Conservation (phyloP, 805 yeast genomes). For the Lipomyces sp. region DNA sequence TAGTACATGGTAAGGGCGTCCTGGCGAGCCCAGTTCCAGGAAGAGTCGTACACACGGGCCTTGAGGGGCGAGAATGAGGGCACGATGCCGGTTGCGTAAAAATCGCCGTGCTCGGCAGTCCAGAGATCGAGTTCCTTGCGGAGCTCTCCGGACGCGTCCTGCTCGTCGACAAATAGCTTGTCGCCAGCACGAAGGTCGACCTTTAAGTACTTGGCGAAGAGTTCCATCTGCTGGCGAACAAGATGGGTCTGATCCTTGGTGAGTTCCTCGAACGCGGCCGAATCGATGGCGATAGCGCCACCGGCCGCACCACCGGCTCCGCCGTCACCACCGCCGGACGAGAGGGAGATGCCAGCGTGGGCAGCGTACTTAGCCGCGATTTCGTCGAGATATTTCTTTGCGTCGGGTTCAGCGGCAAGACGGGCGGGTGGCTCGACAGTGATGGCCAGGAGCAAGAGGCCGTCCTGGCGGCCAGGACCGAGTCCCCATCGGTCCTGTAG, state of each 20-base stretch:
- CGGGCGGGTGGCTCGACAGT: conserved; percentile 91
- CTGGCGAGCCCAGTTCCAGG: conserved; percentile 99
- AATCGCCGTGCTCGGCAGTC: conserved; percentile 91
- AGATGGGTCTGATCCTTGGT: conserved; percentile 71
- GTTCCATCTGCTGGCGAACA: conserved; percentile 84
- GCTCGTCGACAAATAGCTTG: conserved; percentile 78
- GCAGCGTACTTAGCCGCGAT: conserved; percentile 85
- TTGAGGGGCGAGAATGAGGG: conserved; percentile 90
- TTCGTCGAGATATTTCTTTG: conserved; percentile 84
- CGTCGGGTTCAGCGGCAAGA: conserved; percentile 84
- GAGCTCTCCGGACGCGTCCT: conserved; percentile 78
- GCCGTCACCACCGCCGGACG: conserved; percentile 65
- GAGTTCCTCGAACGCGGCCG: conserved; percentile 89
- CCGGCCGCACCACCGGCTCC: conserved; percentile 59
- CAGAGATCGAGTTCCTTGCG: conserved; percentile 91
- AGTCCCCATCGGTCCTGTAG: conserved; percentile 92
- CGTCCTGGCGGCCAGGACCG: conserved; percentile 92
- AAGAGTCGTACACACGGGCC: conserved; percentile 95
- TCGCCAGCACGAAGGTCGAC: conserved; percentile 91
- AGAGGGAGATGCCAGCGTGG: conserved; percentile 73
- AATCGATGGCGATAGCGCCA: conserved; percentile 88
- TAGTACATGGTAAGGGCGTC: conserved; percentile 91
- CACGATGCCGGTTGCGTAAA: conserved; percentile 86
- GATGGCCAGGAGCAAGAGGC: conserved; percentile 79
- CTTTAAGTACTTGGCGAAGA: conserved; percentile 91